Evolutionary conservation across 208 protist species (phyloP), one percentile per base, ranked within the genome.

Genomic region (Herpetomonas tarakana): DNA sequence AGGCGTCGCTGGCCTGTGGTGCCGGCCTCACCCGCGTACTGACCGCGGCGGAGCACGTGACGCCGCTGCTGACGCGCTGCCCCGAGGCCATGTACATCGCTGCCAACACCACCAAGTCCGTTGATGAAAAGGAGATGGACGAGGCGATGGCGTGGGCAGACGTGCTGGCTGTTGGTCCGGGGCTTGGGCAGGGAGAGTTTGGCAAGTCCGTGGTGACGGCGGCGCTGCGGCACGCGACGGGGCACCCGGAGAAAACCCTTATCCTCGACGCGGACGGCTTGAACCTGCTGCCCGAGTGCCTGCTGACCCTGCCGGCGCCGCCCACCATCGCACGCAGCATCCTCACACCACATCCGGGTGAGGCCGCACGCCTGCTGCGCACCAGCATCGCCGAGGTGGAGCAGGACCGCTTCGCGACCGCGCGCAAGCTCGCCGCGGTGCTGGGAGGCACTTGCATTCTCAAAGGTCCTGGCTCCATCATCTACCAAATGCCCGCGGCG

Each of bases 261-360:
- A 66, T 94, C 27, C 58, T 88, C 35, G 88, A 94, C 60, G 88
- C 88, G 41, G 88, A 88, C 62, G 88, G 74, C 1, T 66, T 94
- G 16, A 86, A 85, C 39, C 55, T 83, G 31, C 60, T 92, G 22
- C 58, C 71, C 3, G 28, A 19, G 39, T 49, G 45, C 3, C 50
- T 67, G 25, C 30, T 25, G 3, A 30, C 14, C 16, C 22, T 41
- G 14, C 41, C 11, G 1, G 3, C 30, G 30, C 49, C 81, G 21
- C 76, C 71, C 6, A 3, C 11, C 0, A 21, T 93, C 24, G 68
- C 62, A 0, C 55, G 61, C 58, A 81, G 72, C 51, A 68, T 94
- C 30, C 54, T 94, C 53, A 94, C 88, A 16, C 88, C 88, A 0
- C 88, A 94, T 66, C 76, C 85, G 0, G 84, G 83, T 26, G 84